Base-by-base conservation (phyloP, 1,284 basidiomycete genomes). In the Violaceomyces palustris region DNA sequence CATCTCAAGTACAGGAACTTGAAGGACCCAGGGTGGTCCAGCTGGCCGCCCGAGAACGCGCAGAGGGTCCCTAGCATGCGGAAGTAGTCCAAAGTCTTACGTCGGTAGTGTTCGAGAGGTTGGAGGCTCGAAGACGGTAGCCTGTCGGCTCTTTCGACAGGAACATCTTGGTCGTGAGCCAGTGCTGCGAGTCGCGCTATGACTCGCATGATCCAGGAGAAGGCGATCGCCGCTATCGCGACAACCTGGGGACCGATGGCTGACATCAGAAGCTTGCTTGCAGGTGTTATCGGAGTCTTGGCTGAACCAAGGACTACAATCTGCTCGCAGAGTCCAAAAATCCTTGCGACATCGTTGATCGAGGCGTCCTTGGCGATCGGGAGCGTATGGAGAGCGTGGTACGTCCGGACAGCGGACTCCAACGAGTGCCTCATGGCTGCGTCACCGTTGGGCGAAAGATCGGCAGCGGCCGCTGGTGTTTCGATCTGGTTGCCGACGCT, bases 21-120 rank as follows among this genome's bases (percentile, higher is more conserved):
- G 29, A 58, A 58, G 3, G 39, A 39, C 2, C 25, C 49, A 4
- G 50, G 12, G 1, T 24, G 26, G 1, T 33, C 42, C 2, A 44
- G 46, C 1, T 36, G 10, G 10, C 48, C 51, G 26, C 51, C 57
- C 3, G 45, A 56, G 23, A 56, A 50, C 21, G 50, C 35, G 32
- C 45, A 44, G 34, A 56, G 43, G 8, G 50, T 48, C 18, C 50
- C 52, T n/a, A 54, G 45, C 51, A 60, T 48, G 18, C 57, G 52
- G 11, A 49, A 35, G 35, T 55, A 60, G 43, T 60, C 57, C 10
- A 41, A 33, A 6, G 47, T 60, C 42, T 56, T 60, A 22, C 57
- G 46, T 18, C 51, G 40, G 33, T 50, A 50, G 30, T 52, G 42
- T 28, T 60, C 57, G 19, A 60, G 39, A 15, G 46, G 45, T 17